phyloP scores from a whole-genome alignment of 2,329 filamentous ascomycete species.

The Cladosporium austrohemisphaericum region DNA sequence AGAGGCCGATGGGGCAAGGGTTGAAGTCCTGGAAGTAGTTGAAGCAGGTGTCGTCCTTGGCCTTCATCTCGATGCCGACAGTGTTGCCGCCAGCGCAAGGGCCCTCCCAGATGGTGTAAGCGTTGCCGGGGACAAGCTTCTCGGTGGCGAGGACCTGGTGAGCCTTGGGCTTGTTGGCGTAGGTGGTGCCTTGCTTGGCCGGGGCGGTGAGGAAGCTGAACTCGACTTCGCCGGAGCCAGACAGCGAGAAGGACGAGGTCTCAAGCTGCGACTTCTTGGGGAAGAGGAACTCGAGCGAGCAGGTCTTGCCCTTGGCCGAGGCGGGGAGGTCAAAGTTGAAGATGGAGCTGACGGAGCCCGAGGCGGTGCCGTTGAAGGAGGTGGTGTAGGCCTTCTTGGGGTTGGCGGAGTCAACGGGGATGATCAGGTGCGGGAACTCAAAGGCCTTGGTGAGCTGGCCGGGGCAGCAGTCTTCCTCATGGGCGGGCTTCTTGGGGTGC shows the following conservation, averaged over 20 bases:
- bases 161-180: conserved; percentile 7
- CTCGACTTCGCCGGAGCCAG: conserved; percentile 36
- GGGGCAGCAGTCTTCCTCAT: conserved; percentile 21
- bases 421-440: conserved; percentile 36
- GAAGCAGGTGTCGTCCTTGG: conserved; percentile 49
- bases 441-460: conserved; percentile 32
- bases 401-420: conserved; percentile 34
- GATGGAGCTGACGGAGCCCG: conserved; percentile 35
- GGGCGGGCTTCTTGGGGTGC: neutral
- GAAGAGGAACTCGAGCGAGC: conserved; percentile 47
- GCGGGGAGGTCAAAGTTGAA: conserved; percentile 47
- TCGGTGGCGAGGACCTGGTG: neutral
- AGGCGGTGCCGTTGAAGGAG: conserved; percentile 39
- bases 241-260: conserved; percentile 35
- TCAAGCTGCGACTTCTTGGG: conserved; percentile 35
- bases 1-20: conserved; percentile 27
- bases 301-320: conserved; percentile 39
- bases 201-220: conserved; percentile 26
- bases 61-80: conserved; percentile 52
- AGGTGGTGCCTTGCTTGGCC: conserved; percentile 24
- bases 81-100: conserved; percentile 52
- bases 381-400: conserved; percentile 40
- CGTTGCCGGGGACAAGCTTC: conserved; percentile 41
- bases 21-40: conserved; percentile 65
- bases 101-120: conserved; percentile 52